These are phyloP conservation scores for Penicillium griseofulvum DNA, from an alignment of 2,329 filamentous ascomycete genomes.

Conservation along the genomic window DNA sequence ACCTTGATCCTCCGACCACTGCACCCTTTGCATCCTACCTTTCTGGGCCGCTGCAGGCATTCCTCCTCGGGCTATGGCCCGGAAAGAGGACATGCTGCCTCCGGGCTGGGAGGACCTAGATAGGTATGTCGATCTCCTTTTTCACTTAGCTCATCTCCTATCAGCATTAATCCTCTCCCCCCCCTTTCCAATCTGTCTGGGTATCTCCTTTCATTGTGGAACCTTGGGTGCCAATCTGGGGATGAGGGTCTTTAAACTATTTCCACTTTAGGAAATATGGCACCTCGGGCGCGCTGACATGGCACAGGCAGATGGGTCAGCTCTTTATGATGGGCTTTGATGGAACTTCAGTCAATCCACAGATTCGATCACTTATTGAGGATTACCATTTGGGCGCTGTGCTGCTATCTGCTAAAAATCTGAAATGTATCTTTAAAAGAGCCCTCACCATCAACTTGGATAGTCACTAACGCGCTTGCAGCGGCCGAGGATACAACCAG, in stretches of 20 bases:
- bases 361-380: conserved; percentile 62
- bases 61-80: conserved; percentile 41
- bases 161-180: background rate
- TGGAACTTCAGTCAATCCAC: conserved; percentile 60
- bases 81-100: conserved; percentile 42
- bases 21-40: conserved; percentile 6
- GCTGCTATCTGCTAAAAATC: conserved; percentile 62
- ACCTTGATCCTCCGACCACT: conserved; percentile 1
- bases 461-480: conserved; percentile 40
- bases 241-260: conserved; percentile 58
- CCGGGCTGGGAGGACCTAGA: conserved; percentile 43
- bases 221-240: conserved; percentile 4
- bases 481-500: conserved; percentile 86
- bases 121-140: conserved; percentile 34
- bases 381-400: conserved; percentile 82
- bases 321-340: conserved; percentile 68
- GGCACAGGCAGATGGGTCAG: conserved; percentile 56
- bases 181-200: background rate
- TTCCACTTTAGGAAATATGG: conserved; percentile 63
- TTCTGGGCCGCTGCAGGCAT: conserved; percentile 25
- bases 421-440: conserved; percentile 59
- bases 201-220: conserved; percentile 17
- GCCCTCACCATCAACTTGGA: background rate
- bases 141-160: conserved; percentile 4
- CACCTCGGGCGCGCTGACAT: conserved; percentile 33